Percentiles rank a stretch among this genome's conserved stretches.
Evolutionary conservation across 148 eudicot genomes (phyloP).

Genomic region (Vaccinium corymbosum): DNA sequence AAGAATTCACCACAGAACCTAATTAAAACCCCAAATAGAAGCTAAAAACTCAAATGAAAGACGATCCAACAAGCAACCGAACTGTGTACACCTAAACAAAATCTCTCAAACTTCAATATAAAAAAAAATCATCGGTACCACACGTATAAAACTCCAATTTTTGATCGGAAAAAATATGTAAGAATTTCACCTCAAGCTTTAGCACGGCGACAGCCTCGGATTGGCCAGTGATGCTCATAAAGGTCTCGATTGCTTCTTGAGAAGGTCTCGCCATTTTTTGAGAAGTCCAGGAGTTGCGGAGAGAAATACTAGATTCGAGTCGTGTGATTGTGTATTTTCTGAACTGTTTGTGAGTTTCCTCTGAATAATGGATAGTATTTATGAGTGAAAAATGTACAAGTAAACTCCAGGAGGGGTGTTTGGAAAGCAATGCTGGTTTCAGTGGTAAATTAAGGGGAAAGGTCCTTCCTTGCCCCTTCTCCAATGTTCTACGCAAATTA

Average conservation of each 20-base stretch:
- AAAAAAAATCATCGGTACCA: neutral
- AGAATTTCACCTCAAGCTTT: conserved; percentile 53
- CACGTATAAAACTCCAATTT: neutral
- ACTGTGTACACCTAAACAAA: neutral
- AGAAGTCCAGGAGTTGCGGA: conserved; percentile 8
- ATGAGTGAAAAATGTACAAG: neutral
- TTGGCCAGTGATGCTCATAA: conserved; percentile 78
- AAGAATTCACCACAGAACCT: neutral
- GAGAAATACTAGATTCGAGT: conserved; percentile 5
- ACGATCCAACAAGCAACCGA: conserved; percentile 5
- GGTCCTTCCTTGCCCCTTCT: neutral
- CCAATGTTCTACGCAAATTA: neutral
- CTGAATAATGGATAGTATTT: neutral
- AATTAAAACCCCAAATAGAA: neutral
- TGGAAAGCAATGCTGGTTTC: no score
- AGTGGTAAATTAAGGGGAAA: neutral
- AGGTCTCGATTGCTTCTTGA: conserved; percentile 74
- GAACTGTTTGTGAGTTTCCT: neutral
- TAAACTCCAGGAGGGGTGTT: neutral
- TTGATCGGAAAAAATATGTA: neutral
- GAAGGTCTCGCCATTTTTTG: conserved; percentile 49
- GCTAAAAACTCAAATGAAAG: neutral
- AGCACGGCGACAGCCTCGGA: conserved; percentile 57
- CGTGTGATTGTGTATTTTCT: neutral
- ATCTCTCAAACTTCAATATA: neutral